Conservation (phyloP, 2,329 filamentous ascomycete genomes). For the Incumbomyces delicatus region DNA sequence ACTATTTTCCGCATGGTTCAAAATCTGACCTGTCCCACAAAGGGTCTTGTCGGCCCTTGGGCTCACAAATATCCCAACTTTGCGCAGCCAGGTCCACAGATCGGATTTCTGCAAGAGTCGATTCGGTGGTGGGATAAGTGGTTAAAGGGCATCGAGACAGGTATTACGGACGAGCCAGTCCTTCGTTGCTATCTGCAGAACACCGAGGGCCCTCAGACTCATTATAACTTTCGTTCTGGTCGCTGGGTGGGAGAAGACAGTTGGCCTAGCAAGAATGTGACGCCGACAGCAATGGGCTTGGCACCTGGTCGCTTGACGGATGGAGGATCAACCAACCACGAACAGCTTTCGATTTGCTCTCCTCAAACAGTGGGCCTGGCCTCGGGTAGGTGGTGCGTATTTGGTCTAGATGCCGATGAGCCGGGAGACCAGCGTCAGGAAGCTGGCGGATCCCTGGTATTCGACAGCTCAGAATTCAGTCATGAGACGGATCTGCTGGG, state of each 20-base stretch:
- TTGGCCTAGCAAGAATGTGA: slow-evolving; percentile 6
- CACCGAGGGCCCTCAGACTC: slow-evolving; percentile 7
- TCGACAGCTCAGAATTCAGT: slow-evolving; percentile 2
- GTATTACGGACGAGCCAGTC: slow-evolving; percentile 8
- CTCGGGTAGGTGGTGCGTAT: slow-evolving; percentile 9
- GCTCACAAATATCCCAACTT: slow-evolving; percentile 11
- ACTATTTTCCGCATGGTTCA: slow-evolving; percentile 8
- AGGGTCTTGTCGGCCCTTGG: slow-evolving; percentile 9
- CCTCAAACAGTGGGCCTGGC: slow-evolving; percentile 9
- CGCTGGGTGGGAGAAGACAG: slow-evolving; percentile 8
- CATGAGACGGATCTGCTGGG: slow-evolving; percentile 4
- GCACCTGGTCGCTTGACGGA: too few relatives aligned
- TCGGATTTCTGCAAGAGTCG: slow-evolving; percentile 10
- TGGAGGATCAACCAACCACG: neutral
- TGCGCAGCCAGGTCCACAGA: slow-evolving; percentile 9
- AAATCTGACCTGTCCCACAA: slow-evolving; percentile 7
- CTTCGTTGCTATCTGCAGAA: slow-evolving; percentile 9
- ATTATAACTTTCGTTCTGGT: slow-evolving; percentile 10
- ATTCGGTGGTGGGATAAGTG: slow-evolving; percentile 11
- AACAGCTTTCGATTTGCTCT: slow-evolving; percentile 9
- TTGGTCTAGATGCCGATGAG: slow-evolving; percentile 9
- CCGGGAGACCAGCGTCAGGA: slow-evolving; percentile 9
- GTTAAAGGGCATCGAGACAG: slow-evolving; percentile 9
- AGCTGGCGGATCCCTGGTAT: slow-evolving; percentile 8
- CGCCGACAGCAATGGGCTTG: neutral